Evolutionary conservation across 23 red algal species (phyloP).

Genomic region (Pyropia yezoensis): DNA sequence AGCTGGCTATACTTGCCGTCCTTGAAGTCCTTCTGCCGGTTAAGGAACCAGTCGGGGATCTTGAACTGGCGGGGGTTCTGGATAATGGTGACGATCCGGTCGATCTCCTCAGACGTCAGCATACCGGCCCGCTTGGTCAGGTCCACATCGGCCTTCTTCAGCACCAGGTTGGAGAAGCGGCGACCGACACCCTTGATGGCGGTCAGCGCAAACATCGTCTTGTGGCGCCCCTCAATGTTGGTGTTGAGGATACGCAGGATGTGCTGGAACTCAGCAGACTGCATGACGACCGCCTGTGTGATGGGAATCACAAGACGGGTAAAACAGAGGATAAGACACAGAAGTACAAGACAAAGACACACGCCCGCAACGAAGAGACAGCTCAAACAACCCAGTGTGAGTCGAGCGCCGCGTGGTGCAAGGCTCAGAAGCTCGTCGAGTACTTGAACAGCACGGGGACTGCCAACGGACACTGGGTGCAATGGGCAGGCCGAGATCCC

Average conservation of each 20-base stretch:
- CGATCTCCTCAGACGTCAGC: constrained; percentile 92
- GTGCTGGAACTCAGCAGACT: constrained; percentile 92
- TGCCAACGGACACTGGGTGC: too few relatives aligned
- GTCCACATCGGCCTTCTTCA: constrained; percentile 98
- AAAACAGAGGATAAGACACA: neutral
- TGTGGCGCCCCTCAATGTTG: constrained; percentile 93
- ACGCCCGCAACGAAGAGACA: too few relatives aligned
- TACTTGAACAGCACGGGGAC: too few relatives aligned
- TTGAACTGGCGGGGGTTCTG: constrained; percentile 97
- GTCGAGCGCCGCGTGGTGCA: too few relatives aligned
- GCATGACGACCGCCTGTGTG: constrained; percentile 77
- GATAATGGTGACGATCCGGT: constrained; percentile 97
- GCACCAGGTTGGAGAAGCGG: constrained; percentile 92
- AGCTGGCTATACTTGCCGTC: constrained; percentile 98
- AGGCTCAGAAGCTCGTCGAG: too few relatives aligned
- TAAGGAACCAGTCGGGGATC: constrained; percentile 99
- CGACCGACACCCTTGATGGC: constrained; percentile 98
- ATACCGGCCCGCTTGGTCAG: constrained; percentile 90
- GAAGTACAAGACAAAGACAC: neutral
- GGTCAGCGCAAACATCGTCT: constrained; percentile 89
- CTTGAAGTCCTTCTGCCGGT: constrained; percentile 86
- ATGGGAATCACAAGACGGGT: neutral
- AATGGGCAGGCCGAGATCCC: too few relatives aligned
- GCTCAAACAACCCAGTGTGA: too few relatives aligned
- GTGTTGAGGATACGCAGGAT: constrained; percentile 99